Evolutionary conservation across 2,329 filamentous ascomycete species (phyloP).

Genomic region (Apiospora rasikravindrae): DNA sequence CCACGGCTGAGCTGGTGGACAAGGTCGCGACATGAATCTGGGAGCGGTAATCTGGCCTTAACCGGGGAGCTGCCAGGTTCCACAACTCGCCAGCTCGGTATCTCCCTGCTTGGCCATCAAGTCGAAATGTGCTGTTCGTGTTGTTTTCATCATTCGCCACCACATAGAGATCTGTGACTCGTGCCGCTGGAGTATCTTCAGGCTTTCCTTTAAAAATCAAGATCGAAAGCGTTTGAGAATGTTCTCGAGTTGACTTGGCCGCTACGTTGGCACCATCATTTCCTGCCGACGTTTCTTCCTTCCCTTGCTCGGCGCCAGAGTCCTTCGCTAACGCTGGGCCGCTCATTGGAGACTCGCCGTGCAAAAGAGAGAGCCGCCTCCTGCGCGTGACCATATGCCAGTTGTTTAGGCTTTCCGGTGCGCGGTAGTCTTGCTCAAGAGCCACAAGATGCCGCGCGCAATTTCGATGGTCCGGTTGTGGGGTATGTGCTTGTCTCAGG

Average conservation of each 20-base stretch:
- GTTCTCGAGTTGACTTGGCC: neutral
- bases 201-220: constrained; percentile 38
- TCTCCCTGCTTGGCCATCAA: constrained; percentile 34
- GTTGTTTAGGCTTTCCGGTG: neutral
- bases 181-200: constrained; percentile 36
- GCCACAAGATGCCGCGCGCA: neutral
- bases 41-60: constrained; percentile 35
- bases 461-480: neutral
- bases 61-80: constrained; percentile 33
- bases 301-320: constrained; percentile 11
- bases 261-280: neutral
- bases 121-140: constrained; percentile 37
- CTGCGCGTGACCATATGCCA: neutral
- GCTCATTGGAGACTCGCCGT: constrained; percentile 12
- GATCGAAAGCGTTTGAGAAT: constrained; percentile 34
- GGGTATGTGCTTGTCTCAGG: neutral
- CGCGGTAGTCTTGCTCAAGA: constrained; percentile 2
- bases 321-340: neutral
- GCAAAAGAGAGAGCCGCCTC: constrained; percentile 4
- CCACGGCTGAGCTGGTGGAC: constrained; percentile 14
- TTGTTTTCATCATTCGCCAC: constrained; percentile 36
- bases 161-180: constrained; percentile 36
- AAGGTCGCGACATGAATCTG: constrained; percentile 27
- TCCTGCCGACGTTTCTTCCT: neutral
- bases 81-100: constrained; percentile 33